These are phyloP conservation scores for Pulveroboletus sp. DNA, from an alignment of 768 basidiomycete genomes.

Conservation along the genomic window DNA sequence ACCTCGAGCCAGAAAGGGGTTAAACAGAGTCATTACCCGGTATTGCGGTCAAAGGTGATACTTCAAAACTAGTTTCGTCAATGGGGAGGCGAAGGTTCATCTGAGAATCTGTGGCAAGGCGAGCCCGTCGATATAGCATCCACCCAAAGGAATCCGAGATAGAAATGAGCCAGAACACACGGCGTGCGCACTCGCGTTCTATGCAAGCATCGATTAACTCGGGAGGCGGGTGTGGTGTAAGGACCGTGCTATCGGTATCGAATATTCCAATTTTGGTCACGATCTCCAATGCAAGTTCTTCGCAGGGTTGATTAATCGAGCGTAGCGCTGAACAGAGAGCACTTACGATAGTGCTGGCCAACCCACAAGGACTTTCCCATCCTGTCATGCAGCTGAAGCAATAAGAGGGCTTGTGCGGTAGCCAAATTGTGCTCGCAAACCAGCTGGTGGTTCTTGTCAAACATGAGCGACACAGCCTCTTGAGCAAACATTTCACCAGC, in stretches of 20 bases:
- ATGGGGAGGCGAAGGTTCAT: slow-evolving; percentile 68
- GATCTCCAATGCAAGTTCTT: slow-evolving; percentile 63
- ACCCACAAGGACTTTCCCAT: slow-evolving; percentile 37
- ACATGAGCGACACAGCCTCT: slow-evolving; percentile 66
- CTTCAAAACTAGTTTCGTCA: slow-evolving; percentile 79
- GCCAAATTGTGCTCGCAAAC: slow-evolving; percentile 62
- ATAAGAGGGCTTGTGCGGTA: slow-evolving; percentile 72
- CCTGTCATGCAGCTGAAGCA: slow-evolving; percentile 68
- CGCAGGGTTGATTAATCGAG: slow-evolving; percentile 22
- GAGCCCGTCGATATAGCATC: slow-evolving; percentile 35
- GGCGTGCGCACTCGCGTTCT: slow-evolving; percentile 76
- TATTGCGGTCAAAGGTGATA: slow-evolving; percentile 45
- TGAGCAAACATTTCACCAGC: slow-evolving; percentile 54
- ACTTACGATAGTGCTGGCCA: slow-evolving; percentile 31
- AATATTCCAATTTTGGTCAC: slow-evolving; percentile 66
- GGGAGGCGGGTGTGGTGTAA: slow-evolving; percentile 56
- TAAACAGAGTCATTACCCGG: slow-evolving; percentile 24
- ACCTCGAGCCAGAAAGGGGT: background rate
- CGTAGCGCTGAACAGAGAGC: background rate
- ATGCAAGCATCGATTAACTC: slow-evolving; percentile 60
- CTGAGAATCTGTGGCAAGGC: slow-evolving; percentile 40
- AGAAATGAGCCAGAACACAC: slow-evolving; percentile 79
- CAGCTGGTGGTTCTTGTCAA: slow-evolving; percentile 61
- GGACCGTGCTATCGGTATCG: slow-evolving; percentile 56
- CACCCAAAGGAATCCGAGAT: slow-evolving; percentile 51